A percentile compares a stretch with the other conserved stretches of the same genome.
phyloP scores from a whole-genome alignment of 2,329 filamentous ascomycete genomes.

The Colletotrichum liriopes region DNA sequence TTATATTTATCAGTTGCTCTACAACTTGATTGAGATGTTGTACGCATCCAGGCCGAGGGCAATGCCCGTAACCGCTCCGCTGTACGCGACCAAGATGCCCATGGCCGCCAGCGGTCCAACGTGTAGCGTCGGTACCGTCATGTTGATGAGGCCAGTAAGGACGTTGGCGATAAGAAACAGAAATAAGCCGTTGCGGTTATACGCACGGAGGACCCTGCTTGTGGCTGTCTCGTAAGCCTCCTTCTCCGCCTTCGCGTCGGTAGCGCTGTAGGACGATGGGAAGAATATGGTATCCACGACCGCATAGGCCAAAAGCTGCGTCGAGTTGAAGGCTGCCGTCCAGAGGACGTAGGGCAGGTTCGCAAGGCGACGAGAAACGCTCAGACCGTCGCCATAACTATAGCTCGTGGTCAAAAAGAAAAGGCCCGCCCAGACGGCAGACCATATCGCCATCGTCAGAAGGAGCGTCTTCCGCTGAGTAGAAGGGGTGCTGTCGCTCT shows the following conservation, averaged over 20 bases:
- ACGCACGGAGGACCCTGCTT: slow-evolving; percentile 84
- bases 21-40: slow-evolving; percentile 81
- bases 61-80: slow-evolving; percentile 74
- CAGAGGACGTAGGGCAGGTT: slow-evolving; percentile 96
- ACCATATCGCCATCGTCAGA: slow-evolving; percentile 75
- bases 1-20: slow-evolving; percentile 39
- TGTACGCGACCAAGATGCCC: slow-evolving; percentile 82
- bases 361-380: slow-evolving; percentile 89
- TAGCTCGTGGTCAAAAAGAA: slow-evolving; percentile 80
- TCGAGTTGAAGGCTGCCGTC: slow-evolving; percentile 91
- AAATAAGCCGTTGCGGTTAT: slow-evolving; percentile 89
- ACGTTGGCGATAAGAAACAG: slow-evolving; percentile 92
- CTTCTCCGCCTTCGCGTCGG: slow-evolving; percentile 69
- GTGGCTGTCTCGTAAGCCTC: slow-evolving; percentile 79
- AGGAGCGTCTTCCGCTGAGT: slow-evolving; percentile 72
- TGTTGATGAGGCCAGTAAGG: slow-evolving; percentile 89
- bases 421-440: slow-evolving; percentile 77
- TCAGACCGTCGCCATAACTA: slow-evolving; percentile 78
- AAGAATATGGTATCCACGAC: slow-evolving; percentile 85
- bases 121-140: slow-evolving; percentile 87
- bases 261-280: slow-evolving; percentile 76
- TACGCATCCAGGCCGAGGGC: slow-evolving; percentile 78
- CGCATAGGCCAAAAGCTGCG: slow-evolving; percentile 86
- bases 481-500: slow-evolving; percentile 58
- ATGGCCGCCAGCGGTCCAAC: slow-evolving; percentile 77